Evolutionary conservation across 2,329 filamentous ascomycete species (phyloP).

Genomic region (Penicillium vulpinum): DNA sequence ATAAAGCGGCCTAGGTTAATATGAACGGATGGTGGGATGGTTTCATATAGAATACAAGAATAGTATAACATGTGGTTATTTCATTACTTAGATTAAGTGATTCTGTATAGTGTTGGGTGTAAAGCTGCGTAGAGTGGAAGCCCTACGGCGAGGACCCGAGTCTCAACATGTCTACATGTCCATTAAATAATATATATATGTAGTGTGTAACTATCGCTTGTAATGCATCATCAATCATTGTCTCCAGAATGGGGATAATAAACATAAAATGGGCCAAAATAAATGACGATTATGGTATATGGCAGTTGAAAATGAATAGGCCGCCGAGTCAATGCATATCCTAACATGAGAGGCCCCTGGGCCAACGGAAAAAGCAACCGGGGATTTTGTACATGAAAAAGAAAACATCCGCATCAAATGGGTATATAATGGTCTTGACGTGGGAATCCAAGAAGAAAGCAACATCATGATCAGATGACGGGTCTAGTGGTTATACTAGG

Average conservation of each 20-base stretch:
- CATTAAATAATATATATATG: slow-evolving; percentile 4
- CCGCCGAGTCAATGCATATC: background rate
- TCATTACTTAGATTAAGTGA: background rate
- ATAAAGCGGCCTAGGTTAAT: background rate
- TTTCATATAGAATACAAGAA: background rate
- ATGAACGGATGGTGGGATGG: too few relatives aligned
- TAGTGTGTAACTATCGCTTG: slow-evolving; percentile 4
- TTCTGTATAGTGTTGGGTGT: background rate
- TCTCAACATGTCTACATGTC: background rate
- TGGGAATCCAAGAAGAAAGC: background rate
- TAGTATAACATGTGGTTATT: background rate
- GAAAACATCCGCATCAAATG: slow-evolving; percentile 4
- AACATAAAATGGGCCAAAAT: slow-evolving; percentile 9
- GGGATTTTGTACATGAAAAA: background rate
- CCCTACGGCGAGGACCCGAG: background rate
- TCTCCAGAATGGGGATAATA: slow-evolving; percentile 19
- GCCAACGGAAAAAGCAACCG: background rate
- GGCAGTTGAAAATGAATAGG: slow-evolving; percentile 13
- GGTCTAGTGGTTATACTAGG: background rate
- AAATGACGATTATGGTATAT: slow-evolving; percentile 22
- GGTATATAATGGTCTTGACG: slow-evolving; percentile 15
- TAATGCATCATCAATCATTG: slow-evolving; percentile 27
- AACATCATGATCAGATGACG: background rate
- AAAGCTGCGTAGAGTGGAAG: background rate
- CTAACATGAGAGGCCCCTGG: background rate